Evolutionary conservation across 352 stramenopile species (phyloP).

Genomic region (Saprolegnia parasitica): DNA sequence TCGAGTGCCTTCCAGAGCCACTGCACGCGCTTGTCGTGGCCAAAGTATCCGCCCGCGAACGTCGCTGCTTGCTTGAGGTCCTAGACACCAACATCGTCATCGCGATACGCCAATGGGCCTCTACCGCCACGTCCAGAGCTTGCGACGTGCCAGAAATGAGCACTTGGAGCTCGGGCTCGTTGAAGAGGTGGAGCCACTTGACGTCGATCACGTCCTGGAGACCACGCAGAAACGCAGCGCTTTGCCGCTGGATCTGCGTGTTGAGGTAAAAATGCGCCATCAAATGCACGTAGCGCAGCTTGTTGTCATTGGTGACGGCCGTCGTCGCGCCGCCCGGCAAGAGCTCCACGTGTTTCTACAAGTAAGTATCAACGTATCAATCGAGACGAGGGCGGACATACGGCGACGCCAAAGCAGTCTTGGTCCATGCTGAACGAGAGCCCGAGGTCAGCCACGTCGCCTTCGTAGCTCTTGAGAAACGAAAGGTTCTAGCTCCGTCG

Average conservation of each 20-base stretch:
- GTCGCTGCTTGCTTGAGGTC: slow-evolving; percentile 87
- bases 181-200: slow-evolving; percentile 93
- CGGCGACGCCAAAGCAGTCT: slow-evolving; percentile 75
- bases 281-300: slow-evolving; percentile 93
- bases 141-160: slow-evolving; percentile 85
- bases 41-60: slow-evolving; percentile 93
- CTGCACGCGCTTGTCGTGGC: slow-evolving; percentile 63
- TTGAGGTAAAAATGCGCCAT: slow-evolving; percentile 97
- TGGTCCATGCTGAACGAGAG: slow-evolving; percentile 89
- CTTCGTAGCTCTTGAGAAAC: slow-evolving; percentile 94
- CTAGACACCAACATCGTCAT: slow-evolving; percentile 28
- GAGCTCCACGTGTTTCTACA: slow-evolving; percentile 82
- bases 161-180: slow-evolving; percentile 94
- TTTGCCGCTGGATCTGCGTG: slow-evolving; percentile 86
- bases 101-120: background rate
- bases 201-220: slow-evolving; percentile 91
- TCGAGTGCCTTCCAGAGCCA: slow-evolving; percentile 67
- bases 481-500: slow-evolving; percentile 80
- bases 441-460: slow-evolving; percentile 85
- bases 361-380: background rate
- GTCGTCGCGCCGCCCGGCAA: slow-evolving; percentile 82
- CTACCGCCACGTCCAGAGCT: slow-evolving; percentile 43
- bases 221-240: slow-evolving; percentile 89
- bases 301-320: slow-evolving; percentile 90
- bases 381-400: slow-evolving; percentile 8